Evolutionary conservation across 2,329 filamentous ascomycete species (phyloP).

Genomic region (Fusarium albosuccineum): DNA sequence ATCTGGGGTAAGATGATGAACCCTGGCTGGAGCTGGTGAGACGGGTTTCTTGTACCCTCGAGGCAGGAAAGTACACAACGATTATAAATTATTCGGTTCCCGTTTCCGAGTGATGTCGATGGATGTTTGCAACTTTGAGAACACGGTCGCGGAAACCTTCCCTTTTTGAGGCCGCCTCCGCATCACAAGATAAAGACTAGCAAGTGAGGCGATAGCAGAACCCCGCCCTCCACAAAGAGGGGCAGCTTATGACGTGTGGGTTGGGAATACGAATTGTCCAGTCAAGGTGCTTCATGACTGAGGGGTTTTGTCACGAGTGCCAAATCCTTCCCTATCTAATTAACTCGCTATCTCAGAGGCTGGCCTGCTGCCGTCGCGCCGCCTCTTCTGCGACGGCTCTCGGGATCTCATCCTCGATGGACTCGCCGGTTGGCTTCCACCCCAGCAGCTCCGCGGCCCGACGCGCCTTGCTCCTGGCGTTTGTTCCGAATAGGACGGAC

Average conservation of each 20-base stretch:
- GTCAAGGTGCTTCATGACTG: not conserved
- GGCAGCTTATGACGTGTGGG: not conserved
- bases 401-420: slow-evolving; percentile 59
- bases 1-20: not conserved
- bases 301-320: not conserved
- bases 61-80: not conserved
- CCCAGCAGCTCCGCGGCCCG: slow-evolving; percentile 66
- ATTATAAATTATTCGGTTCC: not conserved
- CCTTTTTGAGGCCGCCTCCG: slow-evolving; percentile 21
- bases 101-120: not conserved
- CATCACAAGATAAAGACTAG: not conserved
- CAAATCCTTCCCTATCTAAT: not conserved
- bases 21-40: not conserved
- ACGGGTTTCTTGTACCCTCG: slow-evolving; percentile 27
- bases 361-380: slow-evolving; percentile 8
- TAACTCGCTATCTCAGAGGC: not conserved
- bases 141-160: slow-evolving; percentile 38
- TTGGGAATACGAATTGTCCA: no score
- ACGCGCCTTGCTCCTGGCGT: slow-evolving; percentile 65
- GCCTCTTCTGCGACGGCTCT: slow-evolving; percentile 46
- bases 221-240: slow-evolving; percentile 3
- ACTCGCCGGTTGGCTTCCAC: slow-evolving; percentile 65
- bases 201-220: not conserved
- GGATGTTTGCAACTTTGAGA: not conserved
- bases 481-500: slow-evolving; percentile 66